Percentiles rank a stretch among this genome's conserved stretches.
Evolutionary conservation across 2,329 filamentous ascomycete genomes (phyloP).

Genomic region (Pseudogymnoascus sp.): DNA sequence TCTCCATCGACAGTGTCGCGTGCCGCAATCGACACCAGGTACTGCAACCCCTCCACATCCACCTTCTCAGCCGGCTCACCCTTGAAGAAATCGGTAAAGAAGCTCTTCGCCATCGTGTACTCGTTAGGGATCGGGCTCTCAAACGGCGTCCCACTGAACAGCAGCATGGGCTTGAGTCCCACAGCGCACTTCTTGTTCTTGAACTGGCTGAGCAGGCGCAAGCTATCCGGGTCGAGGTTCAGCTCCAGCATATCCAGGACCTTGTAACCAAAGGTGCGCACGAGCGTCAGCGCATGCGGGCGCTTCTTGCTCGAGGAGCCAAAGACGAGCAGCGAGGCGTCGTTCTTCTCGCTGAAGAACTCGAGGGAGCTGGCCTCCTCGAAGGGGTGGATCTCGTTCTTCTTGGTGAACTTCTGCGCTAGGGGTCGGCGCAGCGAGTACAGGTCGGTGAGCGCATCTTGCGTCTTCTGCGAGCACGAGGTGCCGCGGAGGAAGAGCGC

Average conservation of each 20-base stretch:
- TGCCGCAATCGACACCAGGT: constrained; percentile 74
- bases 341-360: constrained; percentile 96
- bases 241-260: constrained; percentile 93
- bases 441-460: constrained; percentile 79
- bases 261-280: constrained; percentile 77
- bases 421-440: constrained; percentile 77
- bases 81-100: constrained; percentile 86
- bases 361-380: constrained; percentile 81
- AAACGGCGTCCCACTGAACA: constrained; percentile 85
- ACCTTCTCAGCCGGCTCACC: constrained; percentile 70
- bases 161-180: constrained; percentile 78
- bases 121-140: constrained; percentile 71
- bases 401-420: constrained; percentile 89
- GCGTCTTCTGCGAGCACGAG: constrained; percentile 71
- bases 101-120: constrained; percentile 78
- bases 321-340: constrained; percentile 77
- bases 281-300: constrained; percentile 79
- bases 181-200: constrained; percentile 67
- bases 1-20: constrained; percentile 48
- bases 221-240: constrained; percentile 66
- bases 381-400: constrained; percentile 92
- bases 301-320: constrained; percentile 86
- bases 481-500: constrained; percentile 85
- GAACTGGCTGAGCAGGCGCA: constrained; percentile 65
- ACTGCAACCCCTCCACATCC: constrained; percentile 91